phyloP scores from a whole-genome alignment of 2,329 filamentous ascomycete genomes.

The Eutypa lata region DNA sequence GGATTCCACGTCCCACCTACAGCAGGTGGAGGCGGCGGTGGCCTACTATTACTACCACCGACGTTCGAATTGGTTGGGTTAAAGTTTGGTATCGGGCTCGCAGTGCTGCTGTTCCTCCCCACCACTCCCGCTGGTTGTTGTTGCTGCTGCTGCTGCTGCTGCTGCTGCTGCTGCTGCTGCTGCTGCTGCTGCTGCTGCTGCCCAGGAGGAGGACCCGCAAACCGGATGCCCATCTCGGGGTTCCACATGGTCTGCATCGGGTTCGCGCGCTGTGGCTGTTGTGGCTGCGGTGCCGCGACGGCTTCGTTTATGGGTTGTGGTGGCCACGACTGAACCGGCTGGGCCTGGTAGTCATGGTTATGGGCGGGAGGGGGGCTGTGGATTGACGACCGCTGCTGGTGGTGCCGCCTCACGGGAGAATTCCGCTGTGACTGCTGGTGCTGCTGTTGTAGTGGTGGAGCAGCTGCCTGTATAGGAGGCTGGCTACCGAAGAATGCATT shows the following conservation, averaged over 20 bases:
- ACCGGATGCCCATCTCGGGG: constrained; percentile 77
- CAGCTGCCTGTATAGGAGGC: neutral
- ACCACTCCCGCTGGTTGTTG: constrained; percentile 6
- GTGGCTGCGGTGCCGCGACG: constrained; percentile 46
- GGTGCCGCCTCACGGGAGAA: neutral
- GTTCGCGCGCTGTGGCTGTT: constrained; percentile 33
- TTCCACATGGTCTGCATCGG: constrained; percentile 64
- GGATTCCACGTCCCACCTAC: constrained; percentile 56
- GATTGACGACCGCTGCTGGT: neutral
- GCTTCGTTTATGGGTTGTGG: constrained; percentile 26
- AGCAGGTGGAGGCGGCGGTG: constrained; percentile 4
- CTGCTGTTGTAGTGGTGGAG: constrained; percentile 21
- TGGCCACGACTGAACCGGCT: neutral
- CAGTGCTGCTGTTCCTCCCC: too few species aligned
- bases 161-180: neutral
- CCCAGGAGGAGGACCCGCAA: constrained; percentile 53
- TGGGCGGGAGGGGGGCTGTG: neutral
- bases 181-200: neutral
- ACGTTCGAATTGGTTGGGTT: neutral
- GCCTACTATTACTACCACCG: constrained; percentile 15
- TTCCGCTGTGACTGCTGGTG: constrained; percentile 14
- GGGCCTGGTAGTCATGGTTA: neutral
- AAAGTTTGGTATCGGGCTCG: neutral
- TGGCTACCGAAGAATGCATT: constrained; percentile 20
- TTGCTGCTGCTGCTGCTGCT: constrained; percentile 1